Evolutionary conservation across 2,329 filamentous ascomycete species (phyloP).

Genomic region (Botrytis aclada): DNA sequence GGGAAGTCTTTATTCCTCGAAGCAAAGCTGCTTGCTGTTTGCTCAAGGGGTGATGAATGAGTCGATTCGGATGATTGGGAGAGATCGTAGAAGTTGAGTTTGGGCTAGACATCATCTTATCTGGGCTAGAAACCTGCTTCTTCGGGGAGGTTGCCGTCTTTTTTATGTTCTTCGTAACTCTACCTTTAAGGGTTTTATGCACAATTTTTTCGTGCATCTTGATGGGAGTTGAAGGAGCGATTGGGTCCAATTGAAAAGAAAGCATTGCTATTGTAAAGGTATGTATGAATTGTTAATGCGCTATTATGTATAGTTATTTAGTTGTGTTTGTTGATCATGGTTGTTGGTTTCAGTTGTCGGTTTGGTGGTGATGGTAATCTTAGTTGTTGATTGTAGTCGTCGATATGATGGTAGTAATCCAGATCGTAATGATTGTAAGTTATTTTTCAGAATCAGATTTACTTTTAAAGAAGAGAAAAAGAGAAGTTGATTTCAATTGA

Average conservation of each 20-base stretch:
- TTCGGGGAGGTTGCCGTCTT: not conserved
- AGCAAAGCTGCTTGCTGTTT: not conserved
- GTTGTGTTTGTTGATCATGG: not conserved
- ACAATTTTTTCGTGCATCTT: not conserved
- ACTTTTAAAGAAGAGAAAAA: not conserved
- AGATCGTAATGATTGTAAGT: not conserved
- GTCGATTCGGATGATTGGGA: not conserved
- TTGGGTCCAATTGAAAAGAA: not conserved
- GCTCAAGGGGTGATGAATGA: not conserved
- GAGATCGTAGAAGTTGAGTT: not conserved
- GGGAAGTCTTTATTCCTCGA: not conserved
- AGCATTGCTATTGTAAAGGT: not conserved
- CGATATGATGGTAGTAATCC: not conserved
- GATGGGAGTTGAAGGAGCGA: not conserved
- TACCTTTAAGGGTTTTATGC: not conserved
- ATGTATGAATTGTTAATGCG: not conserved
- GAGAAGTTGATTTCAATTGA: not conserved
- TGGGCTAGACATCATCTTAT: not conserved
- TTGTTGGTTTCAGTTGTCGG: not conserved
- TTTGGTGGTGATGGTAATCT: not conserved
- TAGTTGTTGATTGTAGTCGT: not conserved
- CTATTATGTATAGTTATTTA: not conserved
- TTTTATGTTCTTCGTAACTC: not conserved
- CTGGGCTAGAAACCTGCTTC: not conserved
- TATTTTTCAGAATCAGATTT: not conserved